Conservation (phyloP, 2,329 filamentous ascomycete species). For the Sarocladiaceae sp. region DNA sequence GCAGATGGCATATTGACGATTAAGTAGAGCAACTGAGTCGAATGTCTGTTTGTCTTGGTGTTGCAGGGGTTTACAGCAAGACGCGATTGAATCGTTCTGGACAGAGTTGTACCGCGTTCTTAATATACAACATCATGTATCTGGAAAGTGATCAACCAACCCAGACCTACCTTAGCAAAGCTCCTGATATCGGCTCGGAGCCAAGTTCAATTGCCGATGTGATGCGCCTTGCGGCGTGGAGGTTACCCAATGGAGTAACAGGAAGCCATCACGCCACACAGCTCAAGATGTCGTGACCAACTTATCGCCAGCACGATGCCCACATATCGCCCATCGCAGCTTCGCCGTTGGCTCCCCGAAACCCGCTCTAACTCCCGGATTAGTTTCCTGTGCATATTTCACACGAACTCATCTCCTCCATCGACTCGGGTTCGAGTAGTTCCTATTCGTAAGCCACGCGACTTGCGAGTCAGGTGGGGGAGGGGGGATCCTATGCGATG, state of each 20-base stretch:
- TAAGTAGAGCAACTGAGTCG: neutral
- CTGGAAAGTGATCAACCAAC: neutral
- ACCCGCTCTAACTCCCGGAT: neutral
- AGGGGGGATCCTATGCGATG: neutral
- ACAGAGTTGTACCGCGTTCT: neutral
- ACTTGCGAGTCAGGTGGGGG: neutral
- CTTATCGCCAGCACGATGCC: neutral
- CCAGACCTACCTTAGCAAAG: neutral
- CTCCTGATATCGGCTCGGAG: neutral
- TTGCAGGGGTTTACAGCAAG: no score
- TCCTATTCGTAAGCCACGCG: neutral
- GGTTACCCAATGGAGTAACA: neutral
- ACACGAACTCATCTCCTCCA: no score
- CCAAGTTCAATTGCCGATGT: neutral
- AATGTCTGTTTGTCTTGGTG: neutral
- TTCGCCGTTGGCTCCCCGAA: neutral
- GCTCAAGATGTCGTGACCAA: conserved; percentile 1
- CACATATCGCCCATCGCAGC: neutral
- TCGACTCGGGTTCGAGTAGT: no score
- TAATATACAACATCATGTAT: neutral
- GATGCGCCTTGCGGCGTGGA: neutral
- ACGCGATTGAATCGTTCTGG: no score
- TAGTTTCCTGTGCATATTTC: neutral
- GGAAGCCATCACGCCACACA: neutral
- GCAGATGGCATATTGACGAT: conserved; percentile 25